Evolutionary conservation across 2,329 filamentous ascomycete species (phyloP), one percentile per base, ranked within the genome.

Genomic region (Neopestalotiopsis sp.): DNA sequence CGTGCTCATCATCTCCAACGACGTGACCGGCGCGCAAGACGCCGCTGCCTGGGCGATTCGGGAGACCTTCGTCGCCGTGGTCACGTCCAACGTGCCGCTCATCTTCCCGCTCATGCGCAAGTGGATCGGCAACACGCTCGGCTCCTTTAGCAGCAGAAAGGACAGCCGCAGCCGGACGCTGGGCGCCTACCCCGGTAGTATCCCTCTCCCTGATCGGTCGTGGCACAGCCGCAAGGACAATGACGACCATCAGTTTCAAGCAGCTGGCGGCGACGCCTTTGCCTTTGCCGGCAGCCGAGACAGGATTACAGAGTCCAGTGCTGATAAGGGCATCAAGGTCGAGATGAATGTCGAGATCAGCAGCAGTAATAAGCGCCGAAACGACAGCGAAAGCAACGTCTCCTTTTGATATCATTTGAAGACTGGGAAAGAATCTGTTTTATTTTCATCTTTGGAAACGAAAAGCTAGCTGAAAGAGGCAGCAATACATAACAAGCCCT

Each of bases 1-100:
- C 66, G 81, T 86, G 4, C 75, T 86, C 6, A 87, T 89, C 61
- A 68, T 87, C 34, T 83, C 74, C 0, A 79, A 82, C 69, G 77
- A 78, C 20, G 59, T 78, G 38, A 77, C 78, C 40, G 80, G 80
- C 40, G 80, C 80, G 20, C 75, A 81, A 59, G 72, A 80, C 64
- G 81, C 80, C 4, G 17, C 59, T 12, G 59, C 78, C 17, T 84
- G 82, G 82, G 81, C 80, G 62, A 70, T 73, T 40, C 74, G 77
- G 24, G 78, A 80, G 68, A 74, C 77, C 2, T 77, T 82, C 67
- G 80, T 82, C 34, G 79, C 81, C 17, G 77, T 81, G 34, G 75
- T 81, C 32, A 80, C 78, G 34, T 78, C 79, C 2, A 82, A 80
- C 61, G 69, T 82, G 5, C 81, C 81, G n/a, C 78, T 78, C 74